phyloP scores from a whole-genome alignment of 331 rosid species.

The Erythrophleum ivorense region DNA sequence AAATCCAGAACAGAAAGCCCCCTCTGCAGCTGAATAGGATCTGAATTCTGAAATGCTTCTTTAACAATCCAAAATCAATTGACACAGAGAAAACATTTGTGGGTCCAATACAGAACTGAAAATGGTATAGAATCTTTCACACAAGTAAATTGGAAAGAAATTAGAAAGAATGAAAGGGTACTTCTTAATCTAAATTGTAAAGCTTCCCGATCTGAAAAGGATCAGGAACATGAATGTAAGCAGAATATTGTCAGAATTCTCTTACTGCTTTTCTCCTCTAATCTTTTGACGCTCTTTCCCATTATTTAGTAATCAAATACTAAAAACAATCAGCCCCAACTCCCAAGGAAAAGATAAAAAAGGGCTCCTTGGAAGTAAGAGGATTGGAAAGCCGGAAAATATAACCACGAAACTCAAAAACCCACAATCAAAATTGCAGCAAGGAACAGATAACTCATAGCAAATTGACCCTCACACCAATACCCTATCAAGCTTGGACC shows the following conservation, averaged over 20 bases:
- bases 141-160: neutral
- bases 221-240: neutral
- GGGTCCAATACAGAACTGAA: neutral
- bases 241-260: neutral
- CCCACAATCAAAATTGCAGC: neutral
- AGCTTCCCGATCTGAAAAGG: neutral
- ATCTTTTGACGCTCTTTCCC: constrained; percentile 7
- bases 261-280: constrained; percentile 2
- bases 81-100: neutral
- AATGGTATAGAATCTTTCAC: neutral
- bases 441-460: constrained; percentile 4
- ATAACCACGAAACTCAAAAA: constrained; percentile 19
- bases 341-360: neutral
- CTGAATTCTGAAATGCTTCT: constrained; percentile 14
- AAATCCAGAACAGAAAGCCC: constrained; percentile 1
- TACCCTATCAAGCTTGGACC: constrained; percentile 3
- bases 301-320: neutral
- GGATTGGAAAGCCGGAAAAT: neutral
- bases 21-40: constrained; percentile 27
- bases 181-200: neutral
- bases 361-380: neutral
- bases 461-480: constrained; percentile 10
- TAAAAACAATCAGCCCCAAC: neutral
- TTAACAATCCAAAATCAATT: neutral
- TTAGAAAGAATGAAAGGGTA: neutral